Evolutionary conservation across 2,329 filamentous ascomycete species (phyloP), one percentile per base, ranked within the genome.

Genomic region (Hirsutella minnesotensis): DNA sequence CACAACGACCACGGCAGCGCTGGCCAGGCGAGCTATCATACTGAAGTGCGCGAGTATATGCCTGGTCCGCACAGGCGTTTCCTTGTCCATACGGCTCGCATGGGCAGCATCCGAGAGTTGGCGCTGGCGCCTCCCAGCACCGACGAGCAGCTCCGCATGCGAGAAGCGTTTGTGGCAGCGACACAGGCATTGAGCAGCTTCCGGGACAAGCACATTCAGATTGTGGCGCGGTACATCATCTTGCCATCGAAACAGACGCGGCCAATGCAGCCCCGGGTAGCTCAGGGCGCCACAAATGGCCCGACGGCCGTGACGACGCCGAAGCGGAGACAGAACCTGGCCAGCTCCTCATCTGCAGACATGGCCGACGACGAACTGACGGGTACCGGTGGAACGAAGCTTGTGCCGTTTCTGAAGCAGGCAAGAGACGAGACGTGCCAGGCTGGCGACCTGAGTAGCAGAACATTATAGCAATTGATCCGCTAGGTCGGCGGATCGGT

Each of bases 201-300:
- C 55, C 73, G 90, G 43, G 84, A 90, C 58, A 87, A 84, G 55
- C 89, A 96, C 58, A 85, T 95, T 51, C 79, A 86, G 58, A 86
- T 96, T 45, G 89, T 95, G 3, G 85, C 86, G 29, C 74, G 87
- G 39, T 96, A 95, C 61, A 94, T 96, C 54, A 81, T 95, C 51
- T 68, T 92, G 43, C 87, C 88, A 20, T 83, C 83, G 0, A 73
- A 63, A 42, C 63, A 68, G 44, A 56, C 59, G 15, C 24, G 24
- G 24, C 24, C 24, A 12, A 27, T 27, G 24, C 24, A 27, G 24
- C 24, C 24, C 24, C 24, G 24, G 24, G 24, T 12, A 27, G 24
- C 7, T 27, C 24, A 27, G 12, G 7, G 24, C 24, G 24, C 24
- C 24, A 27, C 24, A 27, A 37, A 37, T 37, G 12, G 9, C 9